Base-by-base conservation (phyloP, 345 rosid species). In the Carallia brachiata region DNA sequence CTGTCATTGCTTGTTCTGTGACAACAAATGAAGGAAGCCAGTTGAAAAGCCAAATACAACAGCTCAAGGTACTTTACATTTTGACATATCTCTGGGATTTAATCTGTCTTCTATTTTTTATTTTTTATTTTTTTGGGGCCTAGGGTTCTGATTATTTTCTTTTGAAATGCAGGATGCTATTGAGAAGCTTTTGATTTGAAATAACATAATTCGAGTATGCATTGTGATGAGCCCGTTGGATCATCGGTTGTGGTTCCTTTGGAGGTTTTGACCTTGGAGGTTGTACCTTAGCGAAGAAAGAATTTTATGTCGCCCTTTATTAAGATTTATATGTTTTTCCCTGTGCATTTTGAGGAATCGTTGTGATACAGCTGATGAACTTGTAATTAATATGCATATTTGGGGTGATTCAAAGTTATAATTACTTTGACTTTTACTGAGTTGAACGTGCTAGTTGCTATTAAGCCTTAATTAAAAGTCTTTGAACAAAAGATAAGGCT, bases 1-100 rank as follows among this genome's bases (percentile, higher is more conserved):
- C 97, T 17, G 99, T 92, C 62, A 96, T 96, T 61, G 88, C 99
- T 37, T 84, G 90, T 70, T 96, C 99, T 0, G 97, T 92, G 54
- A 89, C 89, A 18, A 66, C 96, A n/a, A 90, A 90, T 10, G 99
- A 92, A 57, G 98, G 83, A 9, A 88, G 98, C 77, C 97, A 88
- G 66, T 75, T 96, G 89, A 92, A 89, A 71, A 40, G 91, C 37
- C 98, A 92, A 71, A 96, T 96, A 72, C 90, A 88, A 68, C 86
- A 87, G 13, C 96, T 95, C 70, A 95, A 90, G 91, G 98, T 93
- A 79, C 15, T 27, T 58, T n/a, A 0, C 34, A 18, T 67, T 16
- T 23, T 44, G 12, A 2, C n/a, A 13, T 10, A 18, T 1, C 19
- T 58, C 19, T 13, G 64, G n/a, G 37, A 10, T 66, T 58, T 15